phyloP scores from a whole-genome alignment of 495 filamentous ascomycete species.

The Penicillium subrubescens region DNA sequence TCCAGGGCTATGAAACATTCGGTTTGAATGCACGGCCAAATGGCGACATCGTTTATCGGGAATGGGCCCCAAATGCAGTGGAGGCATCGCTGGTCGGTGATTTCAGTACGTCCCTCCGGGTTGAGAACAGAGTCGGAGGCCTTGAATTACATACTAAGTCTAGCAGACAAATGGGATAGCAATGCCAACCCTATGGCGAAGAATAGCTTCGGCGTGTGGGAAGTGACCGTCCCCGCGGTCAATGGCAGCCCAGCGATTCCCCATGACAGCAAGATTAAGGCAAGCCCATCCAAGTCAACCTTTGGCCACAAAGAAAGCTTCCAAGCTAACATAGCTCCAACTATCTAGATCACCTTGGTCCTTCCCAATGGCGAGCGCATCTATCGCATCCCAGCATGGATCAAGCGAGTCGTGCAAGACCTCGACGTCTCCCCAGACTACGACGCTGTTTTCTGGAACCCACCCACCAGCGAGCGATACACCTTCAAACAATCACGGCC shows the following conservation, averaged over 20 bases:
- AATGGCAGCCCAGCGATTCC: slow-evolving; percentile 78
- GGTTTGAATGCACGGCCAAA: slow-evolving; percentile 79
- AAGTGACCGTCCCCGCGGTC: slow-evolving; percentile 74
- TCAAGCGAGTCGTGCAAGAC: slow-evolving; percentile 94
- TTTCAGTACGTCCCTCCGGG: slow-evolving; percentile 68
- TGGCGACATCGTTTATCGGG: slow-evolving; percentile 85
- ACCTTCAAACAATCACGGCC: slow-evolving; percentile 80
- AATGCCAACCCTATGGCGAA: slow-evolving; percentile 82
- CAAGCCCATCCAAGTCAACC: slow-evolving; percentile 30
- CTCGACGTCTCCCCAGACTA: slow-evolving; percentile 84
- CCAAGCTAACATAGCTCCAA: slow-evolving; percentile 2
- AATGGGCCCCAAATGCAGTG: slow-evolving; percentile 93
- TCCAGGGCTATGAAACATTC: slow-evolving; percentile 75
- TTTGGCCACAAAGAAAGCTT: background rate
- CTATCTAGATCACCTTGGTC: slow-evolving; percentile 75
- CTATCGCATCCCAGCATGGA: slow-evolving; percentile 93
- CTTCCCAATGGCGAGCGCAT: slow-evolving; percentile 76
- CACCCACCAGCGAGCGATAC: slow-evolving; percentile 72
- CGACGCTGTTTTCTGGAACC: slow-evolving; percentile 97
- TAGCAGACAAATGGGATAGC: slow-evolving; percentile 83
- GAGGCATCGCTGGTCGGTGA: slow-evolving; percentile 90
- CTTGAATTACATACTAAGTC: slow-evolving; percentile 32
- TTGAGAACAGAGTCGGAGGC: background rate
- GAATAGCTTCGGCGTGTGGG: slow-evolving; percentile 84
- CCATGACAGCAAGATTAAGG: slow-evolving; percentile 95